Percentiles rank a stretch among this genome's conserved stretches.
phyloP scores from a whole-genome alignment of 306 rosid species.

The Cicer cuneatum region DNA sequence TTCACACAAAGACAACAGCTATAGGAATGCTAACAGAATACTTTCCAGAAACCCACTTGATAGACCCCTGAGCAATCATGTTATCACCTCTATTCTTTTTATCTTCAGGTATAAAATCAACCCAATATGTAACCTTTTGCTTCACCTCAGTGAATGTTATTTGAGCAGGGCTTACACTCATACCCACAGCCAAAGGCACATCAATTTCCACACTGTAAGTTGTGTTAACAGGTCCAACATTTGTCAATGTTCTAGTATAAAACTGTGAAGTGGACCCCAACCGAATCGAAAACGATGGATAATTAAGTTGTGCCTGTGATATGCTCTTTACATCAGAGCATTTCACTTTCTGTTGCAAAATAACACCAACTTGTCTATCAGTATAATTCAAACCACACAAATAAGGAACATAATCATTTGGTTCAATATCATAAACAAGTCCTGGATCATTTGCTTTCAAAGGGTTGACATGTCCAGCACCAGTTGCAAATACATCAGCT shows the following conservation, averaged over 20 bases:
- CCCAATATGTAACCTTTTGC: constrained; percentile 45
- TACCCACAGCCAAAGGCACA: constrained; percentile 38
- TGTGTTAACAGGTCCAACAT: constrained; percentile 54
- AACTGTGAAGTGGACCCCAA: constrained; percentile 41
- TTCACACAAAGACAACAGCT: constrained; percentile 46
- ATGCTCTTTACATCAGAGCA: constrained; percentile 47
- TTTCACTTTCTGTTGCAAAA: constrained; percentile 41
- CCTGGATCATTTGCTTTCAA: constrained; percentile 57
- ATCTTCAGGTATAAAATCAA: constrained; percentile 44
- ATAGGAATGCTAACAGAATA: constrained; percentile 57
- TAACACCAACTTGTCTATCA: constrained; percentile 42
- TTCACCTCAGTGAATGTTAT: constrained; percentile 54
- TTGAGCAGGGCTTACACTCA: constrained; percentile 42
- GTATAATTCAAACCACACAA: constrained; percentile 62
- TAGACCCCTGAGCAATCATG: constrained; percentile 47
- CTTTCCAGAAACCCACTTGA: constrained; percentile 56
- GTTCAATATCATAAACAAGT: constrained; percentile 55
- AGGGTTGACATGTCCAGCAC: constrained; percentile 71
- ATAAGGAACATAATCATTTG: constrained; percentile 59
- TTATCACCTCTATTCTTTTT: constrained; percentile 4
- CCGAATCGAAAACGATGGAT: constrained; percentile 55
- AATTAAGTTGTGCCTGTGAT: constrained; percentile 54
- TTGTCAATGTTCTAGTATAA: constrained; percentile 58
- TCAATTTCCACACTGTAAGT: constrained; percentile 43
- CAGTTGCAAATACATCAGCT: constrained; percentile 54